These are phyloP conservation scores for Curvularia sp. DNA, from an alignment of 2,329 filamentous ascomycete genomes.

Conservation along the genomic window DNA sequence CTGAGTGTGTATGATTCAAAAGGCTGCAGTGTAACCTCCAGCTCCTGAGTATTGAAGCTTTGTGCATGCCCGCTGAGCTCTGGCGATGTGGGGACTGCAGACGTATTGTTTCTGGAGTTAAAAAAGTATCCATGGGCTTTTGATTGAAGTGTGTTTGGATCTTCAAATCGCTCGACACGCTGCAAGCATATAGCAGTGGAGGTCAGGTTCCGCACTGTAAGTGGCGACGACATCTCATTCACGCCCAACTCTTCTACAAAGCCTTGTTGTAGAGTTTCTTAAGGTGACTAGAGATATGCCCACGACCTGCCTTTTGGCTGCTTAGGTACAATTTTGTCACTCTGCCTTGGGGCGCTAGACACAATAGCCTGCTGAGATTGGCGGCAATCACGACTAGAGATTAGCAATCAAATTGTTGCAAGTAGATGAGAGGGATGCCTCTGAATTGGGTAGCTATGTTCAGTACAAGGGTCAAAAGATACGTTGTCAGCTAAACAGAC, in stretches of 20 bases:
- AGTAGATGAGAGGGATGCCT: not conserved
- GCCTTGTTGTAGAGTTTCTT: not conserved
- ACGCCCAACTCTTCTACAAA: not conserved
- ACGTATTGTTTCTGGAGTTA: slow-evolving; percentile 31
- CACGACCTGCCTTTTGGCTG: not conserved
- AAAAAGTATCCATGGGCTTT: slow-evolving; percentile 45
- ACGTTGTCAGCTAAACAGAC: slow-evolving; percentile 10
- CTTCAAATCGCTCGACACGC: slow-evolving; percentile 75
- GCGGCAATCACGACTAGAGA: not conserved
- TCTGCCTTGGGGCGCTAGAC: not conserved
- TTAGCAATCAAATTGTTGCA: not conserved
- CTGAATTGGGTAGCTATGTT: not conserved
- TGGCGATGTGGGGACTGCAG: slow-evolving; percentile 47
- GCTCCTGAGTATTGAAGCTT: slow-evolving; percentile 66
- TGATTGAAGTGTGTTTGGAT: slow-evolving; percentile 53
- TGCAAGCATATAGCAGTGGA: slow-evolving; percentile 74
- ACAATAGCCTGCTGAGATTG: not conserved
- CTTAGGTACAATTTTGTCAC: not conserved
- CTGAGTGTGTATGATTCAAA: slow-evolving; percentile 72
- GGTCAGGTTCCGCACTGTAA: slow-evolving; percentile 85
- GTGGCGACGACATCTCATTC: slow-evolving; percentile 42
- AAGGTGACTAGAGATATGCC: not conserved
- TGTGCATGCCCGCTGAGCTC: slow-evolving; percentile 63
- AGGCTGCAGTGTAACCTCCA: slow-evolving; percentile 69
- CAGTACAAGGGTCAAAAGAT: not conserved